Conservation (phyloP, 345 rosid species). For the Sonneratia caseolaris region DNA sequence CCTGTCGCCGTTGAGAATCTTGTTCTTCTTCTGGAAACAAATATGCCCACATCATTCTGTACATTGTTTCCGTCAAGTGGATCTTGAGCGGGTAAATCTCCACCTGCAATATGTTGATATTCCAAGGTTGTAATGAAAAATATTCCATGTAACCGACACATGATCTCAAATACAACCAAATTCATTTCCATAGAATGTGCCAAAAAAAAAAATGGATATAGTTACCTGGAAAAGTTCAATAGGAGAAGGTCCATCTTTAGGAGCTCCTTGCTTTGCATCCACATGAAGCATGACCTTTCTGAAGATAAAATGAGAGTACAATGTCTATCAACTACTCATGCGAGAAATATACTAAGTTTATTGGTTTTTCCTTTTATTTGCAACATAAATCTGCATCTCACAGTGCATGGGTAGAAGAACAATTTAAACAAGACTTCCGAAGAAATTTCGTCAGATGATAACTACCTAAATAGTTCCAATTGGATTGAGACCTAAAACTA, state of each 20-base stretch:
- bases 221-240: slow-evolving; percentile 90
- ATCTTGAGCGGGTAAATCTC: slow-evolving; percentile 94
- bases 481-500: background rate
- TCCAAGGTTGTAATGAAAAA: background rate
- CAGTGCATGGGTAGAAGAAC: background rate
- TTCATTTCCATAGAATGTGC: background rate
- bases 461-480: background rate
- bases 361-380: background rate
- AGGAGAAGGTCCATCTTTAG: slow-evolving; percentile 76
- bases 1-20: slow-evolving; percentile 97
- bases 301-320: slow-evolving; percentile 17
- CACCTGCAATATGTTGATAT: slow-evolving; percentile 39
- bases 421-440: background rate
- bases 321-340: background rate
- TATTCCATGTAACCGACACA: background rate
- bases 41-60: slow-evolving; percentile 96
- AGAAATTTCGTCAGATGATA: background rate
- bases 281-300: slow-evolving; percentile 89
- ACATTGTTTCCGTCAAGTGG: slow-evolving; percentile 96
- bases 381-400: background rate
- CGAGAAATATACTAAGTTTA: background rate
- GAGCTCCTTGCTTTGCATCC: slow-evolving; percentile 91
- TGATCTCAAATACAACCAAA: background rate
- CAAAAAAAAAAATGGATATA: slow-evolving; percentile 1
- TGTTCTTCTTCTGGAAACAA: slow-evolving; percentile 96